Conservation (phyloP, 768 basidiomycete species). For the Russula foetens region DNA sequence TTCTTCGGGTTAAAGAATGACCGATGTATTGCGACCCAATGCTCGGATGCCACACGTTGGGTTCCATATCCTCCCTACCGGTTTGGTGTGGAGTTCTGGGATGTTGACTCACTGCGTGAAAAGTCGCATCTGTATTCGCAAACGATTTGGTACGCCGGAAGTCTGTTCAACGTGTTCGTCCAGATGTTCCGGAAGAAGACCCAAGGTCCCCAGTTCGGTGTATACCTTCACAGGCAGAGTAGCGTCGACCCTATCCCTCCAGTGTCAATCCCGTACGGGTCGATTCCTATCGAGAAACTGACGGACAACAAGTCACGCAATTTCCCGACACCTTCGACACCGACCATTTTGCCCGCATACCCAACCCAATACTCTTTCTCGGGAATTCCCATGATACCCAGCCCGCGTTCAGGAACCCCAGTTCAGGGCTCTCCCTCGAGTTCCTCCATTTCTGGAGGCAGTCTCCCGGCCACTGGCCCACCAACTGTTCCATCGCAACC, state of each 20-base stretch:
- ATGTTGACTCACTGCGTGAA: conserved; percentile 71
- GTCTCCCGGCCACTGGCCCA: conserved; percentile 37
- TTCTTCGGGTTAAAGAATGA: conserved; percentile 57
- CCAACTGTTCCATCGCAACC: conserved; percentile 51
- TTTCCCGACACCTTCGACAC: conserved; percentile 2
- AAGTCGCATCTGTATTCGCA: conserved; percentile 77
- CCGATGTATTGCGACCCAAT: conserved; percentile 34
- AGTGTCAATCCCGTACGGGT: conserved; percentile 44
- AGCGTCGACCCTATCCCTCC: conserved; percentile 72
- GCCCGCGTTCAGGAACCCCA: conserved; percentile 15
- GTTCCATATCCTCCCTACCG: conserved; percentile 72
- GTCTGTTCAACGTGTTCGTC: conserved; percentile 81
- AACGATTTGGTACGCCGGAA: conserved; percentile 88
- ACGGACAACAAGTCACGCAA: not conserved
- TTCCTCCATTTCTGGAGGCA: not conserved
- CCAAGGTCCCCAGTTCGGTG: conserved; percentile 66
- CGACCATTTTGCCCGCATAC: not conserved
- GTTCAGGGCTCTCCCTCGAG: conserved; percentile 17
- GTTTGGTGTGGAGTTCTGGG: conserved; percentile 89
- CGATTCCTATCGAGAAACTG: not conserved
- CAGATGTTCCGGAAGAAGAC: conserved; percentile 73
- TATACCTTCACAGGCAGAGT: conserved; percentile 84
- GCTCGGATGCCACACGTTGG: conserved; percentile 47
- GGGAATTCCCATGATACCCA: conserved; percentile 11
- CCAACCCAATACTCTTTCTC: conserved; percentile 17